These are phyloP conservation scores for Arctostaphylos glauca DNA, from an alignment of 148 eudicot species.

Conservation along the genomic window DNA sequence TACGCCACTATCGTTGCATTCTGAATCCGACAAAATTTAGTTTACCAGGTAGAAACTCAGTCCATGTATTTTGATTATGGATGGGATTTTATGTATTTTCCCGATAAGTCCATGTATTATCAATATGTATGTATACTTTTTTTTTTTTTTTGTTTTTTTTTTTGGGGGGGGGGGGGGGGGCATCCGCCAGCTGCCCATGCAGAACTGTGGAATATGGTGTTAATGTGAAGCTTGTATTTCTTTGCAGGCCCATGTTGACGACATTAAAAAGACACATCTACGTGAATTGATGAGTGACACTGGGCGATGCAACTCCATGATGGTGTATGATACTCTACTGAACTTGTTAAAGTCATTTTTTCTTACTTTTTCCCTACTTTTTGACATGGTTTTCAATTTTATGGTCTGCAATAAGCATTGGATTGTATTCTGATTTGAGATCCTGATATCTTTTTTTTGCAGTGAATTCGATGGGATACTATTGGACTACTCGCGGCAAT, in stretches of 20 bases:
- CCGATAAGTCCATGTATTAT: no score
- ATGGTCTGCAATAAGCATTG: background rate
- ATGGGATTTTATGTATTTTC: no score
- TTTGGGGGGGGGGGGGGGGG: no score
- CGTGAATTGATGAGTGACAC: constrained; percentile 78
- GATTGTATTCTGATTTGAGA: background rate
- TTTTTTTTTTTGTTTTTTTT: no score
- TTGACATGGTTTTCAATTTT: background rate
- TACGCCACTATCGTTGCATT: no score
- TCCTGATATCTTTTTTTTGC: constrained; percentile 13
- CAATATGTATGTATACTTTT: no score
- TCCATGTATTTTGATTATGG: no score
- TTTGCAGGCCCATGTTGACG: constrained; percentile 76
- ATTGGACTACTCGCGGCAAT: no score
- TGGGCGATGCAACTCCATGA: constrained; percentile 85
- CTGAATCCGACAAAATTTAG: no score
- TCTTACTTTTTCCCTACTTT: background rate
- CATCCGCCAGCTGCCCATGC: no score
- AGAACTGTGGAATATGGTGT: background rate
- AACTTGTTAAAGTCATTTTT: background rate
- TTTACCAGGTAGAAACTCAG: no score
- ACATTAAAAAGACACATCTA: constrained; percentile 77
- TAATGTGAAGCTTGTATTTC: constrained; percentile 6
- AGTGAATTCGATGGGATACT: constrained; percentile 80
- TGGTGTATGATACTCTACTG: constrained; percentile 55